phyloP scores from a whole-genome alignment of 768 basidiomycete genomes.

The Fibroporia radiculosa region DNA sequence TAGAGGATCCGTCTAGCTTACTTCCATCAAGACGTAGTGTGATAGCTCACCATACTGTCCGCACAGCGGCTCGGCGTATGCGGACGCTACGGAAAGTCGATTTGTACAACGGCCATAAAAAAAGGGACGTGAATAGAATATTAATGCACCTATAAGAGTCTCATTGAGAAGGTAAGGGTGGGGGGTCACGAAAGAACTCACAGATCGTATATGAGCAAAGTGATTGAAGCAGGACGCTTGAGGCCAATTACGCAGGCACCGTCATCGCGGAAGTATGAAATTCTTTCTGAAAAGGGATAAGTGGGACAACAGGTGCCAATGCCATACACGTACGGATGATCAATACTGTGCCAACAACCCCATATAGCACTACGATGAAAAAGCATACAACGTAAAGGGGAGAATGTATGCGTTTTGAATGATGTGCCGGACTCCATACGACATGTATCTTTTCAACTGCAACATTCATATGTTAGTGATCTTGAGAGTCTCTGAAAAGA shows the following conservation, averaged over 20 bases:
- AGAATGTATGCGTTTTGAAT: slow-evolving; percentile 28
- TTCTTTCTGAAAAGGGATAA: slow-evolving; percentile 22
- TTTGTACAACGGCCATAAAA: slow-evolving; percentile 39
- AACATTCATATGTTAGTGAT: too few relatives aligned
- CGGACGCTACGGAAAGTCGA: slow-evolving; percentile 25
- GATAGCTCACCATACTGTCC: slow-evolving; percentile 34
- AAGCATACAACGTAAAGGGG: slow-evolving; percentile 35
- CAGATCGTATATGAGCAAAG: slow-evolving; percentile 41
- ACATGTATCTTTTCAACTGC: slow-evolving; percentile 40
- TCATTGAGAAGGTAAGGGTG: not conserved
- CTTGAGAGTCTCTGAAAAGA: not conserved
- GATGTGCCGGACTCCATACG: slow-evolving; percentile 33
- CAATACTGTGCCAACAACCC: slow-evolving; percentile 31
- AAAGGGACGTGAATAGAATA: slow-evolving; percentile 33
- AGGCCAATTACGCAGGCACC: slow-evolving; percentile 42
- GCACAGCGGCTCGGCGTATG: slow-evolving; percentile 30
- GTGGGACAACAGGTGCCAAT: not conserved
- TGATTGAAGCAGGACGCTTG: slow-evolving; percentile 33
- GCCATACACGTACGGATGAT: slow-evolving; percentile 27
- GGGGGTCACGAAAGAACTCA: slow-evolving; percentile 20
- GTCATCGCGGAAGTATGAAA: slow-evolving; percentile 28
- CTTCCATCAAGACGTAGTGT: not conserved
- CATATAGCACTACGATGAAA: slow-evolving; percentile 29
- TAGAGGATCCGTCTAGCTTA: slow-evolving; percentile 8
- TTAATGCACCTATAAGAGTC: slow-evolving; percentile 23